Conservation (phyloP, 2,329 filamentous ascomycete species). For the Dichotomopilus funicola region DNA sequence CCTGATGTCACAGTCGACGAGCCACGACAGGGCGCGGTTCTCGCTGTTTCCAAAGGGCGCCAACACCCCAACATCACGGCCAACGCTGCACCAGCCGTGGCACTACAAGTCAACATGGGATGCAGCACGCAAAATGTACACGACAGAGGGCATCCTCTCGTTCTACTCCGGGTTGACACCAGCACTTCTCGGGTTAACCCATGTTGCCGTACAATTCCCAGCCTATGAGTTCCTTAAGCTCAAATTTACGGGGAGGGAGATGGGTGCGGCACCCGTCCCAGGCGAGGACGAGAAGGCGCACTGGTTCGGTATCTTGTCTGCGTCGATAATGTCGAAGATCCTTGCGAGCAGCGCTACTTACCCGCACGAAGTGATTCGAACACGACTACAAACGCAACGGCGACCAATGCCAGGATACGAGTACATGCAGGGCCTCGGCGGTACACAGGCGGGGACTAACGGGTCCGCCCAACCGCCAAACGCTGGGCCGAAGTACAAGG, state of each 20-base stretch:
- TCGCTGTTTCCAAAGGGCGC: slow-evolving; percentile 42
- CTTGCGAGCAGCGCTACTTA: slow-evolving; percentile 93
- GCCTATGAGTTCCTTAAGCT: slow-evolving; percentile 91
- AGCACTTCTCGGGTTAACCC: slow-evolving; percentile 82
- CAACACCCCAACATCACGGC: slow-evolving; percentile 49
- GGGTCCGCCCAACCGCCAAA: slow-evolving; percentile 36
- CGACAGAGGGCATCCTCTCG: slow-evolving; percentile 74
- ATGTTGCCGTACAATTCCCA: slow-evolving; percentile 96
- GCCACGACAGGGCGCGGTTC: slow-evolving; percentile 40
- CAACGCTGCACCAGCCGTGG: slow-evolving; percentile 64
- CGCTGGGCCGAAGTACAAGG: slow-evolving; percentile 57
- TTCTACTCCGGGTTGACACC: slow-evolving; percentile 96
- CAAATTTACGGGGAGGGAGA: slow-evolving; percentile 80
- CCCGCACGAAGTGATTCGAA: slow-evolving; percentile 93
- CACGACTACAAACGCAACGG: slow-evolving; percentile 87
- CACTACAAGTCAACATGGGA: slow-evolving; percentile 87
- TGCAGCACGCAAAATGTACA: slow-evolving; percentile 94
- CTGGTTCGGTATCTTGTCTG: slow-evolving; percentile 76
- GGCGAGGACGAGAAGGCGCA: slow-evolving; percentile 57
- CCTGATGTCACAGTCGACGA: slow-evolving; percentile 79
- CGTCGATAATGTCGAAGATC: slow-evolving; percentile 90
- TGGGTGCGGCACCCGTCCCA: slow-evolving; percentile 60
- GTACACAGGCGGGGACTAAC: slow-evolving; percentile 35
- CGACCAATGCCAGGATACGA: slow-evolving; percentile 55
- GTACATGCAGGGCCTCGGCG: slow-evolving; percentile 43